Evolutionary conservation across 352 stramenopile species (phyloP), one percentile per base, ranked within the genome.

Genomic region (Globisporangium megalacanthum): DNA sequence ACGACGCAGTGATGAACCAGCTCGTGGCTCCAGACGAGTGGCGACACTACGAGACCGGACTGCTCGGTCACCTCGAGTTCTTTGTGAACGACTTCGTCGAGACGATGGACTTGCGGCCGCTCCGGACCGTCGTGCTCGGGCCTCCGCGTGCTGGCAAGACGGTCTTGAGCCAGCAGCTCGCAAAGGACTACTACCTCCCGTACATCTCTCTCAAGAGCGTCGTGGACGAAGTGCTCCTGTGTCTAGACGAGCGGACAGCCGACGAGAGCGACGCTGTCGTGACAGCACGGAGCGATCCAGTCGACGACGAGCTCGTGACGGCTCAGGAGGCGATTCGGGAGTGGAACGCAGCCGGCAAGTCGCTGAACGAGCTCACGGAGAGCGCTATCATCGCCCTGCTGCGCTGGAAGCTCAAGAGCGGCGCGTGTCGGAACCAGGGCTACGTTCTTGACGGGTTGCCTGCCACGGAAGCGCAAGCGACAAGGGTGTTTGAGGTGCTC

Each of bases 381-480:
- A 25, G 62, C 9, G 61, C 70, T 0, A 48, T 85, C 19, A 58
- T 88, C 6, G 61, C 73, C 5, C 55, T 89, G 31, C 48, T 95
- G 25, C 72, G 80, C 36, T 92, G 82, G 77, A 89, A 89, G 55
- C 64, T 94, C 8, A 56, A 68, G 20, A 71, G 61, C 33, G 59
- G 79, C 0, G 53, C 61, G 50, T 93, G 80, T 41, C 80, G 75
- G 7, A 94, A 93, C 67, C 86, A 94, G 48, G 86, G 86, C 3
- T 95, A 88, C 51, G 86, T 95, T 19, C 64, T 94, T 8, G 83
- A 94, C 39, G 84, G 81, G 0, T 45, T 90, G 3, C 79, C 83
- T 3, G 58, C 70, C 15, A 76, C 73, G 3, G 61, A 73, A 17
- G 63, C 66, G 19, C 80, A 86, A 39, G 83, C 83, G 0, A 49